These are phyloP conservation scores for Cyphellophora attinorum DNA, from an alignment of 2,329 filamentous ascomycete species.

Conservation along the genomic window DNA sequence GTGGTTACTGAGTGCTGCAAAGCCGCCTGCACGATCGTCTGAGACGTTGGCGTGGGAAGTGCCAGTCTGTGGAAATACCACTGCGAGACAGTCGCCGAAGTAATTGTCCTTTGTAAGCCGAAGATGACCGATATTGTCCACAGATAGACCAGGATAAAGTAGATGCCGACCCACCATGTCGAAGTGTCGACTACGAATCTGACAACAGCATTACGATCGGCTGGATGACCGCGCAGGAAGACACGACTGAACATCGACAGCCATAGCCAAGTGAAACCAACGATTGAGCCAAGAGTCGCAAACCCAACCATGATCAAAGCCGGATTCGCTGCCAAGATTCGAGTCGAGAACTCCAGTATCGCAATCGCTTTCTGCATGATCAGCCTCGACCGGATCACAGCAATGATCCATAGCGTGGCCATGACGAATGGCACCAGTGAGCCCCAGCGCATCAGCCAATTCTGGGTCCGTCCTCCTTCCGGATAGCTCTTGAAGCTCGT, in stretches of 20 bases:
- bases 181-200: constrained; percentile 76
- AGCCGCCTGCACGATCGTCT: constrained; percentile 73
- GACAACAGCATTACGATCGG: constrained; percentile 35
- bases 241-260: constrained; percentile 92
- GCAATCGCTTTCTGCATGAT: constrained; percentile 74
- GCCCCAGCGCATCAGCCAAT: constrained; percentile 78
- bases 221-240: constrained; percentile 84
- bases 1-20: constrained; percentile 72
- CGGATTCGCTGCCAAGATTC: constrained; percentile 75
- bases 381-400: constrained; percentile 69
- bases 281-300: constrained; percentile 61
- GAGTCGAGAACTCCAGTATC: constrained; percentile 85
- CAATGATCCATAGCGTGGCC: constrained; percentile 71
- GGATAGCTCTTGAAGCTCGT: constrained; percentile 74
- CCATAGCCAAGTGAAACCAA: constrained; percentile 93
- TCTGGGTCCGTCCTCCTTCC: constrained; percentile 71
- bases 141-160: constrained; percentile 87
- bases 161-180: constrained; percentile 91
- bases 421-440: constrained; percentile 66
- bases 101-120: constrained; percentile 81
- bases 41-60: constrained; percentile 65
- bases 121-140: constrained; percentile 87
- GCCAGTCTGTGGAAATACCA: constrained; percentile 97
- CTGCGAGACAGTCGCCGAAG: constrained; percentile 89
- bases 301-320: constrained; percentile 79